phyloP scores from a whole-genome alignment of 768 basidiomycete genomes.

The Scleroderma bovista region DNA sequence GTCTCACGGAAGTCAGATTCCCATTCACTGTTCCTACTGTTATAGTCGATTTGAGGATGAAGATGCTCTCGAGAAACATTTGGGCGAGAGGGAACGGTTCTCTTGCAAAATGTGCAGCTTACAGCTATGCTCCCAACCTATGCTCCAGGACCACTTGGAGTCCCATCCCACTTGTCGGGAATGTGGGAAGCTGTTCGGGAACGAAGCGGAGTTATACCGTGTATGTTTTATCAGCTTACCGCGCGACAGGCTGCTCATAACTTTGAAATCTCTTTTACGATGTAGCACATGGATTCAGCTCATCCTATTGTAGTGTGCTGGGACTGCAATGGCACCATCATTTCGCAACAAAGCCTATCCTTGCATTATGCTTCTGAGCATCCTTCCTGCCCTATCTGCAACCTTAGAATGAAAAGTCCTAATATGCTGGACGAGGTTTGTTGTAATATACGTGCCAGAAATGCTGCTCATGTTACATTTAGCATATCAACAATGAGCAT shows the following conservation, averaged over 20 bases:
- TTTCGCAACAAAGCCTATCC: conserved; percentile 16
- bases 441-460: background rate
- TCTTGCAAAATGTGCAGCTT: conserved; percentile 15
- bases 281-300: conserved; percentile 18
- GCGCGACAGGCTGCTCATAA: background rate
- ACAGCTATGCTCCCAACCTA: conserved; percentile 19
- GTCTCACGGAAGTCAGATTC: conserved; percentile 5
- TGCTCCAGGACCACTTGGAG: conserved; percentile 21
- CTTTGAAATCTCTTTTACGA: background rate
- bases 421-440: conserved; percentile 18
- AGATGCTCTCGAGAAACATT: conserved; percentile 11
- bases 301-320: conserved; percentile 25
- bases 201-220: conserved; percentile 14
- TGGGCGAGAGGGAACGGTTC: conserved; percentile 9
- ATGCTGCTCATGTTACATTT: conserved; percentile 5
- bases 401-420: conserved; percentile 9
- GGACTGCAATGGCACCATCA: conserved; percentile 23
- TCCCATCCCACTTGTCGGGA: conserved; percentile 19
- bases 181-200: conserved; percentile 15
- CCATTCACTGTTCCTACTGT: conserved; percentile 17
- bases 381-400: conserved; percentile 16
- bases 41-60: conserved; percentile 19
- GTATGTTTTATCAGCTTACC: conserved; percentile 9
- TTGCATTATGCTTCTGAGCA: conserved; percentile 18
- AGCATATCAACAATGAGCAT: conserved; percentile 20